Evolutionary conservation across 2,329 filamentous ascomycete genomes (phyloP), one percentile per base, ranked within the genome.

Genomic region (Gaeumannomyces tritici): DNA sequence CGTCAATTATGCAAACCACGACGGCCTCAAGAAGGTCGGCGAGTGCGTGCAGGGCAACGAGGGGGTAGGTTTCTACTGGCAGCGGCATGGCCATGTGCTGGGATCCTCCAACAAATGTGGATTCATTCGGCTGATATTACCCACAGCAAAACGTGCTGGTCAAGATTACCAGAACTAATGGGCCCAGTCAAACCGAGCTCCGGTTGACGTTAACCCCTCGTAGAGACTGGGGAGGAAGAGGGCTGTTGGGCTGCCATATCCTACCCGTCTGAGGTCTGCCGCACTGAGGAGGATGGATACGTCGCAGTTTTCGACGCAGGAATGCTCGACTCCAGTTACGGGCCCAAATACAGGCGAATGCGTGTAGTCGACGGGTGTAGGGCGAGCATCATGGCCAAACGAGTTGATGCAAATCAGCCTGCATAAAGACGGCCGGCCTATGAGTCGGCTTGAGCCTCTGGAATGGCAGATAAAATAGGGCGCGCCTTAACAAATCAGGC

Each of bases 1-100:
- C 68, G 90, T 93, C 55, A 91, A 93, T 71, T 87, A 83, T 76
- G 79, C 84, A 66, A 98, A 98, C 72, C 89, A 98, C 72, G 92
- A 97, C 73, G 86, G 86, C 68, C 82, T 99, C 57, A 85, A 83
- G 67, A 95, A 89, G 75, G 89, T 99, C 26, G 91, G 88, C n/a
- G 89, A 96, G 71, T 88, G 89, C 63, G 93, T 99, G 0, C 89
- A 93, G 71, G 89, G 89, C 66, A 96, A 91, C 70, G 90, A 96
- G 80, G 91, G 89, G 66, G 93, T 96, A 83, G 79, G 89, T 84
- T 64, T 59, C n/a, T 21, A n/a, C 9, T 24, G 42, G 62, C 59
- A n/a, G 6, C 59, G n/a, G 26, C 12, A n/a, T 9, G 27, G 28
- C 21, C 11, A 21, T n/a, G 8, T 29, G 59, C 59, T n/a, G 28